These are phyloP conservation scores for Melaleuca alternifolia DNA, from an alignment of 345 rosid genomes.

Conservation along the genomic window DNA sequence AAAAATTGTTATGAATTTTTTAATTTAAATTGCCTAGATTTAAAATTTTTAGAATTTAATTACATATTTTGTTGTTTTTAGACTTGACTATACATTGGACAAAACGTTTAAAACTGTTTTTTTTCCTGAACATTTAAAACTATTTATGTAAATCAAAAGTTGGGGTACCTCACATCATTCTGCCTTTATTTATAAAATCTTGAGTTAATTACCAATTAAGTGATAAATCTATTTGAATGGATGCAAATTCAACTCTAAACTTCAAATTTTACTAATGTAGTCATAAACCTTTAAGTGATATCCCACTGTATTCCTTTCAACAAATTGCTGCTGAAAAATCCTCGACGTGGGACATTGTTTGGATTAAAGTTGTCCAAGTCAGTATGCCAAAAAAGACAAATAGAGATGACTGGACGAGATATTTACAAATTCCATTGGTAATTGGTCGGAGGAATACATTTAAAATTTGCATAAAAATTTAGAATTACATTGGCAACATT, in stretches of 20 bases:
- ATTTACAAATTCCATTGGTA: rapidly evolving
- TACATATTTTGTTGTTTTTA: neutral
- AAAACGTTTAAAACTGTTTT: neutral
- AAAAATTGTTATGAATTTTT: too few species aligned
- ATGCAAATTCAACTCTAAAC: neutral
- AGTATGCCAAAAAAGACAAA: neutral
- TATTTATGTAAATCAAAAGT: neutral
- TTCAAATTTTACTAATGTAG: neutral
- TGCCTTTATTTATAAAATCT: neutral
- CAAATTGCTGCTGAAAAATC: neutral
- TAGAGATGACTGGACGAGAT: rapidly evolving
- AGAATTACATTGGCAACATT: neutral
- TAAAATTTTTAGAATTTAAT: rapidly evolving
- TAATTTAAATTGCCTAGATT: neutral
- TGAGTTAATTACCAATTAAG: too few species aligned
- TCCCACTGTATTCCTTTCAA: neutral
- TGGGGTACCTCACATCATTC: neutral
- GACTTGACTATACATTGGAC: neutral
- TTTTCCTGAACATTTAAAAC: neutral
- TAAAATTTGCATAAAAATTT: neutral
- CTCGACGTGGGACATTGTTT: neutral
- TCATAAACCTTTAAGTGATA: neutral
- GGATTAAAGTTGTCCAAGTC: rapidly evolving
- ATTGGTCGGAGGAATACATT: neutral
- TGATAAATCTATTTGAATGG: too few species aligned